Evolutionary conservation across 768 basidiomycete genomes (phyloP), one percentile per base, ranked within the genome.

Genomic region (Auricularia heimuer): DNA sequence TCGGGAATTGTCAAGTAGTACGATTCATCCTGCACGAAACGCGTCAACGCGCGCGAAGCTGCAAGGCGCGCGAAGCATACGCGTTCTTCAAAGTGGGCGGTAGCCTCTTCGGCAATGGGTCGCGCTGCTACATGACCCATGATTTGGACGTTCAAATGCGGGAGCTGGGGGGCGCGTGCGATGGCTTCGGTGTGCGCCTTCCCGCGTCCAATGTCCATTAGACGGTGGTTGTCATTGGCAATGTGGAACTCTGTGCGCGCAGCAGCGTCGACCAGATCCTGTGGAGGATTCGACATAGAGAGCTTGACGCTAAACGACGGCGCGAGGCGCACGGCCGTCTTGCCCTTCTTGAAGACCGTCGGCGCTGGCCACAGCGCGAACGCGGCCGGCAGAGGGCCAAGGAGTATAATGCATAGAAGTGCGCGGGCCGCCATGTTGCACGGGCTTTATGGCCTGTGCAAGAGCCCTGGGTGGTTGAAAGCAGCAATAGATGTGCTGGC

Each of bases 1-100:
- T 69, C 61, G 3, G 73, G 69, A 4, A 77, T 65, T 10, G 33
- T 51, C 11, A 78, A 68, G 3, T 36, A 24, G 65, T 77, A 78
- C 1, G 67, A 44, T 65, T 78, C 77, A 62, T 72, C 68, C 14
- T 60, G 21, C 24, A 29, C 56, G 29, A 24, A 24, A 2, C 24
- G 56, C 24, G 11, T 24, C 6, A 60, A 29, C 11, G 8, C 24
- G 24, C 24, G 34, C 24, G 21, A 29, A 4, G 12, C 11, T 29
- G 56, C 34, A 6, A 8, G 12, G 56, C 24, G 24, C 56, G 24
- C 24, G 10, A 14, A 4, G 18, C 54, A 18, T 18, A 54, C 54
- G 7, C 67, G 65, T 4, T 63, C 8, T 6, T 60, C 62, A 12
- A 68, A 36, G 14, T 39, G 21, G 45, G 36, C 18, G 3, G 63